A percentile compares a stretch with the other conserved stretches of the same genome.
Evolutionary conservation across 768 basidiomycete species (phyloP).

Genomic region (Daedaleopsis nitida): DNA sequence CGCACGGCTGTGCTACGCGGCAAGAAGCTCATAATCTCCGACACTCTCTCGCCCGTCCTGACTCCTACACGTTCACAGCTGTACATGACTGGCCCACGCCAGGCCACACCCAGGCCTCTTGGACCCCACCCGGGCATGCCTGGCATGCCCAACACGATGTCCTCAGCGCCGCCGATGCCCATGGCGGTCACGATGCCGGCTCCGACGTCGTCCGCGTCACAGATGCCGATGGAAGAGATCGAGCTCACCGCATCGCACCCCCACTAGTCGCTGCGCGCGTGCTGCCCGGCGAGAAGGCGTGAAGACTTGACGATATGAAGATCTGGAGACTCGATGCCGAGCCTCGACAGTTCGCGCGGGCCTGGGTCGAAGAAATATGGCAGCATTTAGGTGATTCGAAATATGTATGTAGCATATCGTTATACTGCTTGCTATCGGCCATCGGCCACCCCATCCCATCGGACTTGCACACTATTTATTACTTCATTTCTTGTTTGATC

Average conservation of each 20-base stretch:
- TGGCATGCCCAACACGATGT: slow-evolving; percentile 1
- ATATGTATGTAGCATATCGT: slow-evolving; percentile 6
- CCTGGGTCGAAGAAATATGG: background rate
- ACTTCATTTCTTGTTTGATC: background rate
- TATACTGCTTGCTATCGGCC: slow-evolving; percentile 2
- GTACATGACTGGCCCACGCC: slow-evolving; percentile 19
- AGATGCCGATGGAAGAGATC: slow-evolving; percentile 28
- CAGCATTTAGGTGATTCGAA: background rate
- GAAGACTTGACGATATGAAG: background rate
- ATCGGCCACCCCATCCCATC: background rate
- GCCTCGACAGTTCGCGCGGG: background rate
- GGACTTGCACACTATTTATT: background rate
- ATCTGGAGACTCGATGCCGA: background rate
- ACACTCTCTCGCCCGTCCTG: background rate
- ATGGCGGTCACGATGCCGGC: background rate
- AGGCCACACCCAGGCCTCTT: slow-evolving; percentile 7
- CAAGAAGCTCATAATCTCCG: background rate
- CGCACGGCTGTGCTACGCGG: background rate
- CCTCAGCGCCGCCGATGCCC: background rate
- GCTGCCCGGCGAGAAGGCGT: background rate
- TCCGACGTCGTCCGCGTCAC: background rate
- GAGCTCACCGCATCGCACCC: slow-evolving; percentile 28
- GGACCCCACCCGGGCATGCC: slow-evolving; percentile 8
- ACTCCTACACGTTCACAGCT: slow-evolving; percentile 6
- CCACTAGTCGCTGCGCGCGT: background rate